Percentiles rank a stretch among this genome's conserved stretches.
These are phyloP conservation scores for Pyricularia pennisetigena DNA, from an alignment of 2,329 filamentous ascomycete genomes.

Conservation along the genomic window DNA sequence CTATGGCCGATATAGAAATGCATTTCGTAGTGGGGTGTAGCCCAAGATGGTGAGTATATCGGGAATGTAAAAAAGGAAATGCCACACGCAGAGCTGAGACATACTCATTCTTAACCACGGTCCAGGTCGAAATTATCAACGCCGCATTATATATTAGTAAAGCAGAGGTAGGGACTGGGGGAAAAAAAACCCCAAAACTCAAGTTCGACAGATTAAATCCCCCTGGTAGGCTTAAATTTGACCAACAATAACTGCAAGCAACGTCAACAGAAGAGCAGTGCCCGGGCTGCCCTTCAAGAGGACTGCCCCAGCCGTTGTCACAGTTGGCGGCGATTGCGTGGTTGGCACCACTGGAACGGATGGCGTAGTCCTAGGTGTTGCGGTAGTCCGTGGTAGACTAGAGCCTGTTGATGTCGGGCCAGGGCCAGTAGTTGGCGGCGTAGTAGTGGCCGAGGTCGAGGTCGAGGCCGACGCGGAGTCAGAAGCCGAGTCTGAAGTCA, in stretches of 20 bases:
- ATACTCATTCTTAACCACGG: not conserved
- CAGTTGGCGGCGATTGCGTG: not conserved
- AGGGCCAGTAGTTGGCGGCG: not conserved
- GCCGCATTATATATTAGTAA: not conserved
- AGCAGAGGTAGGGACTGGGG: not conserved
- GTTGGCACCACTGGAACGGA: not conserved
- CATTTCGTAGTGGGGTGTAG: not conserved
- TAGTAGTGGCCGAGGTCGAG: slow-evolving; percentile 1
- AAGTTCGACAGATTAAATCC: not conserved
- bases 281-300: not conserved
- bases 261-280: not conserved
- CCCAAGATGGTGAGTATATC: not conserved
- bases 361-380: not conserved
- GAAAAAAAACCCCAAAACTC: too few relatives aligned
- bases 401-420: not conserved
- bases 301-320: not conserved
- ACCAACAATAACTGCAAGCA: not conserved
- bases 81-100: not conserved
- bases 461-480: not conserved
- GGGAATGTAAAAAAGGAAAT: not conserved
- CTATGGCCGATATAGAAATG: not conserved
- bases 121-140: not conserved
- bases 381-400: not conserved
- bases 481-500: too few relatives aligned
- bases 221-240: not conserved